Percentiles rank a stretch among this genome's conserved stretches.
phyloP scores from a whole-genome alignment of 2,329 filamentous ascomycete species.

The Ophiostoma sp. region DNA sequence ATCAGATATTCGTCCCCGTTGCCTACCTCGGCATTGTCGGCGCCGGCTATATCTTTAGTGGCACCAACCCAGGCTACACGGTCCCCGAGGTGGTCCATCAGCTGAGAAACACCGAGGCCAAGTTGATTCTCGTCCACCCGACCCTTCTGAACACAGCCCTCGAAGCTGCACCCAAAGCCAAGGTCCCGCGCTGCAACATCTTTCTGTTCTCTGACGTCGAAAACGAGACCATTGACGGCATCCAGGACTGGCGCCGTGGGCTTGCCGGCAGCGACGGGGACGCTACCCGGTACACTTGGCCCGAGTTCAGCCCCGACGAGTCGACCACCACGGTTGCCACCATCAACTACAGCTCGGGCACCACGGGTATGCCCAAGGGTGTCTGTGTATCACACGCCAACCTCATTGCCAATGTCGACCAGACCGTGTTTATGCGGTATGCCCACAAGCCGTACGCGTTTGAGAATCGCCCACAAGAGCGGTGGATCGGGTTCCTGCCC shows the following conservation, averaged over 20 bases:
- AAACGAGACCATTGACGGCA: neutral
- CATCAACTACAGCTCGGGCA: constrained; percentile 26
- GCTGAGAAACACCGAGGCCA: constrained; percentile 23
- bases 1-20: constrained; percentile 68
- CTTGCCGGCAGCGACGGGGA: neutral
- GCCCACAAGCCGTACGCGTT: constrained; percentile 23
- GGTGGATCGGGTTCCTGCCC: constrained; percentile 27
- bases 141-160: constrained; percentile 37
- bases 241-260: neutral
- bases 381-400: constrained; percentile 28
- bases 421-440: constrained; percentile 23
- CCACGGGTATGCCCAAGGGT: constrained; percentile 28
- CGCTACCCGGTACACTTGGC: neutral
- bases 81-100: constrained; percentile 25
- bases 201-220: neutral
- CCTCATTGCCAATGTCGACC: constrained; percentile 26
- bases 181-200: constrained; percentile 27
- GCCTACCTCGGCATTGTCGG: constrained; percentile 68
- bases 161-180: constrained; percentile 36
- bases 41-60: constrained; percentile 71
- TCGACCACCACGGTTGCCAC: constrained; percentile 32
- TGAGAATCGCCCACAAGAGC: constrained; percentile 22
- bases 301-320: constrained; percentile 28
- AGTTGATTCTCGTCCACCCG: constrained; percentile 22
- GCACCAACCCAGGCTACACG: constrained; percentile 60